Evolutionary conservation across 2,329 filamentous ascomycete species (phyloP).

Genomic region (Shiraia bambusicola): DNA sequence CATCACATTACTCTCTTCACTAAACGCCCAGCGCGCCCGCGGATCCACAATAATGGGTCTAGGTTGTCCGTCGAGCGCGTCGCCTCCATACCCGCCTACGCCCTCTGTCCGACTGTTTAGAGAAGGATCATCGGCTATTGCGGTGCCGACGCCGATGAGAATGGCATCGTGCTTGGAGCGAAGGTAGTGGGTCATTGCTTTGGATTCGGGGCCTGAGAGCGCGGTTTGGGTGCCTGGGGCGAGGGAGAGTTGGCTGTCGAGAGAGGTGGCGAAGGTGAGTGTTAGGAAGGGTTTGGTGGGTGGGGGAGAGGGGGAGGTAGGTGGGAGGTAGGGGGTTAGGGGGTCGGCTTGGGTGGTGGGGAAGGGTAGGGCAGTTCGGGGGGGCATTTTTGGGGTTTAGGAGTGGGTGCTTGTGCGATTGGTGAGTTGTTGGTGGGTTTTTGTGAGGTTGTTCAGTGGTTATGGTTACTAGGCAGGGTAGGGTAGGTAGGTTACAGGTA

Average conservation of each 20-base stretch:
- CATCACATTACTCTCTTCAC: slow-evolving; percentile 63
- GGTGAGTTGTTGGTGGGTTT: not conserved
- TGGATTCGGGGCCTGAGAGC: slow-evolving; percentile 79
- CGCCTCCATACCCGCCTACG: slow-evolving; percentile 57
- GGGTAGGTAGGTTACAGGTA: too few relatives aligned
- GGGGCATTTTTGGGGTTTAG: slow-evolving; percentile 6
- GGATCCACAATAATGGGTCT: slow-evolving; percentile 83
- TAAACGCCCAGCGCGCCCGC: slow-evolving; percentile 68
- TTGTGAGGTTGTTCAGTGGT: too few relatives aligned
- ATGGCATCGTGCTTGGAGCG: slow-evolving; percentile 82
- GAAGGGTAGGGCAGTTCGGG: slow-evolving; percentile 41
- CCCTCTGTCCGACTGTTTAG: slow-evolving; percentile 77
- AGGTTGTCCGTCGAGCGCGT: slow-evolving; percentile 63
- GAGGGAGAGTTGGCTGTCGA: slow-evolving; percentile 78
- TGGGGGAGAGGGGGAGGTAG: slow-evolving; percentile 2
- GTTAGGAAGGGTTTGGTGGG: slow-evolving; percentile 51
- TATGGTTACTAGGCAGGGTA: too few relatives aligned
- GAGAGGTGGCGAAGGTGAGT: slow-evolving; percentile 85
- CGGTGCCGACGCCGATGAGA: slow-evolving; percentile 80
- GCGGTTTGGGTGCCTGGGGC: slow-evolving; percentile 77
- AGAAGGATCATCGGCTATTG: slow-evolving; percentile 79
- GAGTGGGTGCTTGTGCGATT: not conserved
- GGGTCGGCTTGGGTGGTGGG: slow-evolving; percentile 49
- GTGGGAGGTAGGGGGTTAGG: slow-evolving; percentile 55
- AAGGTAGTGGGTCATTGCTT: slow-evolving; percentile 91